Evolutionary conservation across 2,329 filamentous ascomycete genomes (phyloP), one percentile per base, ranked within the genome.

Genomic region (Pseudogymnoascus sp.): DNA sequence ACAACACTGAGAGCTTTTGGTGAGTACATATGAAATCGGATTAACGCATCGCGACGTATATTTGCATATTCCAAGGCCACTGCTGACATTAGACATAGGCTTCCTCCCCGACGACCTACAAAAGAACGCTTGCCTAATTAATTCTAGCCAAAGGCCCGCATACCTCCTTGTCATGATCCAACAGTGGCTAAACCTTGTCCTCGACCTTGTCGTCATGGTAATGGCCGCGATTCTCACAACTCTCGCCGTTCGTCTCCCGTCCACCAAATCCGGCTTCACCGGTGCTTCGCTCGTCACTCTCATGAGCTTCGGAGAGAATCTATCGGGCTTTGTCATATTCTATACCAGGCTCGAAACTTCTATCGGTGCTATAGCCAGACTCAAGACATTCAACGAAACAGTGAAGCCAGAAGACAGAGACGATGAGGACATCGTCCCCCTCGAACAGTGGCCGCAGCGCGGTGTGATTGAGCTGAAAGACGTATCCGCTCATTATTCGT

Each of bases 131-230:
- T 19, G 8, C 2, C 28, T 55, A 8, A 67, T 80, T 11, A 75
- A 80, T 63, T 69, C 68, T 14, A 78, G 76, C 0, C 78, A 80
- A 61, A 70, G 73, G 25, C 78, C 78, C 3, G 77, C 77, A 63
- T 80, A 80, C 63, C 71, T 78, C 12, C 71, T 79, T 22, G 77
- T 73, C 60, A 72, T 73, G 19, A 73, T 79, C 19, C 78, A 80
- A 64, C 72, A 75, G 38, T 80, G 77, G 77, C 70, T 79, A 6
- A 74, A 70, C 0, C 67, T 80, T 2, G 76, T 77, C 1, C 64
- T 80, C 11, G 76, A 79, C 64, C 65, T 67, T 8, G 41, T 64
- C 22, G 58, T 71, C 1, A 62, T 69, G 19, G 60, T 60, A 9
- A 58, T 70, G 12, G 69, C 67, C 5, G 62, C 61, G 5, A 62